A percentile compares a stretch with the other conserved stretches of the same genome.
Conservation (phyloP, 2,329 filamentous ascomycete genomes). For the Zymoseptoria crescenta region DNA sequence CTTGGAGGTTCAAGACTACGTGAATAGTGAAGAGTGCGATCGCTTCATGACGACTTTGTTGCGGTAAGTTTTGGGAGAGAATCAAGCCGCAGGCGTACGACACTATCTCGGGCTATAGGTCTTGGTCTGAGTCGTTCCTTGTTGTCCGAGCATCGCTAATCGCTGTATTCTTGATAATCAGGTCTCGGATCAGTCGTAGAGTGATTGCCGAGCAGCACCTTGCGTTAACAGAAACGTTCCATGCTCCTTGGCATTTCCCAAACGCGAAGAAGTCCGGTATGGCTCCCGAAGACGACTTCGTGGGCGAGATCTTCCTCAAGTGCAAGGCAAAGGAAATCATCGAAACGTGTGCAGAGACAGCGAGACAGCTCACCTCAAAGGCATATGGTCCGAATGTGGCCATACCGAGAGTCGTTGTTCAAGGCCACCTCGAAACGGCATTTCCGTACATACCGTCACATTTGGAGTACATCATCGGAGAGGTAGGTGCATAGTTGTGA, state of each 20-base stretch:
- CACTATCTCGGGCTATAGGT: too few species aligned
- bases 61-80: constrained; percentile 51
- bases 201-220: constrained; percentile 98
- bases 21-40: constrained; percentile 75
- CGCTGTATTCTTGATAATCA: too few species aligned
- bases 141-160: too few species aligned
- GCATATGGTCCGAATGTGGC: constrained; percentile 64
- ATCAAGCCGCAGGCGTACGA: constrained; percentile 11
- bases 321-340: constrained; percentile 89
- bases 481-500: constrained; percentile 32
- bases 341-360: constrained; percentile 68
- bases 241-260: constrained; percentile 82
- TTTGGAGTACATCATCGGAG: constrained; percentile 93
- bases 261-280: constrained; percentile 58
- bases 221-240: constrained; percentile 87
- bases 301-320: constrained; percentile 90
- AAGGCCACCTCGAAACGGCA: constrained; percentile 78
- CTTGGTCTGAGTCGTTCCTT: too few species aligned
- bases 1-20: constrained; percentile 75
- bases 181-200: constrained; percentile 80
- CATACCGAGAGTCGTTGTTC: constrained; percentile 73
- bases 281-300: constrained; percentile 66
- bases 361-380: constrained; percentile 63
- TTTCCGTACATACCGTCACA: constrained; percentile 97
- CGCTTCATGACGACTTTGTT: constrained; percentile 92